Evolutionary conservation across 2,329 filamentous ascomycete genomes (phyloP).

Genomic region (Ceratocystis cacaofunesta): DNA sequence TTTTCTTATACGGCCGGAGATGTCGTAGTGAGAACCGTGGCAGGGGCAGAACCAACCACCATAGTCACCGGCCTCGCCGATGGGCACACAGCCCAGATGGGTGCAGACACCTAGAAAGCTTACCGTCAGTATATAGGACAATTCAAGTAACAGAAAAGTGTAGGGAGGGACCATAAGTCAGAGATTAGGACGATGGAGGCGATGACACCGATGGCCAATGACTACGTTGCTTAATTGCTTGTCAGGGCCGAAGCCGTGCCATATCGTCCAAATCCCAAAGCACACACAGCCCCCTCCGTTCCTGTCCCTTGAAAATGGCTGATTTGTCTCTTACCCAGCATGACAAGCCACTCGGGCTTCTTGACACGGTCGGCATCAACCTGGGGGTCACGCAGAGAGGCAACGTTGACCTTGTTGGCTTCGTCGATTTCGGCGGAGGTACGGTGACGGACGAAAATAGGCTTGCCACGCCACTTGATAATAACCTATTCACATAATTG

Average conservation of each 20-base stretch:
- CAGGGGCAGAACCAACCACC: slow-evolving; percentile 99
- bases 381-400: slow-evolving; percentile 80
- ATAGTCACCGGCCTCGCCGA: slow-evolving; percentile 94
- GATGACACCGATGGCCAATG: not conserved
- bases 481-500: slow-evolving; percentile 52
- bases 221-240: not conserved
- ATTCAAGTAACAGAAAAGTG: not conserved
- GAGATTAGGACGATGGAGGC: not conserved
- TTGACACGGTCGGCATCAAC: slow-evolving; percentile 83
- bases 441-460: slow-evolving; percentile 98
- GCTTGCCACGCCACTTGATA: slow-evolving; percentile 99
- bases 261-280: not conserved
- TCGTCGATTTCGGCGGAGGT: slow-evolving; percentile 86
- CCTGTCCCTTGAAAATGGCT: slow-evolving; percentile 4
- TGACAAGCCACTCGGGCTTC: slow-evolving; percentile 97
- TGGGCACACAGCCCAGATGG: slow-evolving; percentile 96
- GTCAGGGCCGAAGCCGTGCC: not conserved
- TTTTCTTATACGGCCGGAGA: slow-evolving; percentile 95
- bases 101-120: slow-evolving; percentile 75
- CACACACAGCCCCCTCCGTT: not conserved
- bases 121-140: not conserved
- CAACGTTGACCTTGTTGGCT: slow-evolving; percentile 75
- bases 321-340: slow-evolving; percentile 56
- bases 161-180: not conserved
- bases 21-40: slow-evolving; percentile 99